Evolutionary conservation across 1,139 yeast species (phyloP), one percentile per base, ranked within the genome.

Genomic region (Pichia sp.): DNA sequence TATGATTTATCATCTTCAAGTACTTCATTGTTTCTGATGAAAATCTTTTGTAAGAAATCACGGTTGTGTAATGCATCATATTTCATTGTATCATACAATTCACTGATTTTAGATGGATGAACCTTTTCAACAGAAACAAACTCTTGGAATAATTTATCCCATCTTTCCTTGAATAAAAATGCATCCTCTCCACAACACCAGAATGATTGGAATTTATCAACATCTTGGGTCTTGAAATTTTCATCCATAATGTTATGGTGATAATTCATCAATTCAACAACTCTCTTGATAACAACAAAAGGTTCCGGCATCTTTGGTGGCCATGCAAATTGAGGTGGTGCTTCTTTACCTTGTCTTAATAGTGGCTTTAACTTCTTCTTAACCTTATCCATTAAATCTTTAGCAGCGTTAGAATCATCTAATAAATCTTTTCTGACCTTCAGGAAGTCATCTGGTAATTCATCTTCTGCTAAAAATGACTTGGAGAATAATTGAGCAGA

Each of bases 101-200:
- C 99, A 38, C 96, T 86, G 50, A 94, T 93, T 68, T 93, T 93
- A 2, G 97, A 85, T 18, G 99, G 99, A 67, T 94, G 99, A 1
- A 95, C 96, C 67, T 94, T 94, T 58, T 94, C 99, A 42, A 90
- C 95, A 43, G 88, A 82, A 31, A 84, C 82, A 68, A 94, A 94
- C 66, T 94, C 99, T 57, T 82, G 87, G 67, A 94, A 94, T 43
- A 94, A 72, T 65, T 94, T 94, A 60, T 93, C 97, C 99, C 99
- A 94, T 62, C 99, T 78, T 69, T 94, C 99, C 56, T 82, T 83
- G 68, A 94, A 93, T 53, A 94, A 69, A 52, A 77, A 70, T 2
- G 99, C 93, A 64, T 93, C 97, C 66, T 94, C 99, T 24, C 90
- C 94, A 68, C 98, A 91, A 65, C 99, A 94, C 99, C 99, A 94